A percentile compares a stretch with the other conserved stretches of the same genome.
These are phyloP conservation scores for Vairimorpha necatrix DNA, from an alignment of 371 early-diverging fungal species.

Conservation along the genomic window DNA sequence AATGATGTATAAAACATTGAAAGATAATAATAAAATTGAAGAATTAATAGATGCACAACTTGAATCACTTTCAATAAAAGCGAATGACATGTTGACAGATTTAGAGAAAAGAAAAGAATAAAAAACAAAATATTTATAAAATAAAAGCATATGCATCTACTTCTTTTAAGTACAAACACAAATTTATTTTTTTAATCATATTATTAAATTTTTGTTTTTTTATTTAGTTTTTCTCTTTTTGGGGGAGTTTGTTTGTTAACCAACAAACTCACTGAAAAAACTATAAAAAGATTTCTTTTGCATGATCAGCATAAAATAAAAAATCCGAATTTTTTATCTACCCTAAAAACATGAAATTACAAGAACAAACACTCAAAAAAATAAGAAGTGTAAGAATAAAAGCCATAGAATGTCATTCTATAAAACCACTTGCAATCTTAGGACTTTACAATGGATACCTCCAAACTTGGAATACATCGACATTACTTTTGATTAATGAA, in stretches of 20 bases:
- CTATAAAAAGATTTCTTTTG: not conserved
- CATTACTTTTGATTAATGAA: slow-evolving; percentile 29
- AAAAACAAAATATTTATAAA: not conserved
- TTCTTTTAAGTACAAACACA: too few species aligned
- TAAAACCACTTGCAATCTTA: slow-evolving; percentile 50
- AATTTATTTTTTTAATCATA: not conserved
- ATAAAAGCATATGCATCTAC: too few species aligned
- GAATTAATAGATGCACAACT: slow-evolving; percentile 3
- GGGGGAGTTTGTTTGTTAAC: too few species aligned
- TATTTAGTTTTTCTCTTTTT: too few species aligned
- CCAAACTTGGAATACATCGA: slow-evolving; percentile 53
- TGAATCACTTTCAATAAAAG: not conserved
- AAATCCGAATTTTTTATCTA: not conserved
- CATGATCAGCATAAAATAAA: not conserved
- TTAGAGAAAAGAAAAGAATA: not conserved
- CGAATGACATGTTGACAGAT: not conserved
- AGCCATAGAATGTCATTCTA: slow-evolving; percentile 45
- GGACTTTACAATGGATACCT: slow-evolving; percentile 58
- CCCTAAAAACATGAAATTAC: slow-evolving; percentile 41
- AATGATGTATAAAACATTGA: slow-evolving; percentile 13
- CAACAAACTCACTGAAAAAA: too few species aligned
- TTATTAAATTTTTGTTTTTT: not conserved
- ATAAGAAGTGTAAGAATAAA: slow-evolving; percentile 53
- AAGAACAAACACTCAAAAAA: slow-evolving; percentile 26
- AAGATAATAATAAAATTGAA: not conserved